Conservation (phyloP, 2,329 filamentous ascomycete species). For the Xylaria arbuscula region DNA sequence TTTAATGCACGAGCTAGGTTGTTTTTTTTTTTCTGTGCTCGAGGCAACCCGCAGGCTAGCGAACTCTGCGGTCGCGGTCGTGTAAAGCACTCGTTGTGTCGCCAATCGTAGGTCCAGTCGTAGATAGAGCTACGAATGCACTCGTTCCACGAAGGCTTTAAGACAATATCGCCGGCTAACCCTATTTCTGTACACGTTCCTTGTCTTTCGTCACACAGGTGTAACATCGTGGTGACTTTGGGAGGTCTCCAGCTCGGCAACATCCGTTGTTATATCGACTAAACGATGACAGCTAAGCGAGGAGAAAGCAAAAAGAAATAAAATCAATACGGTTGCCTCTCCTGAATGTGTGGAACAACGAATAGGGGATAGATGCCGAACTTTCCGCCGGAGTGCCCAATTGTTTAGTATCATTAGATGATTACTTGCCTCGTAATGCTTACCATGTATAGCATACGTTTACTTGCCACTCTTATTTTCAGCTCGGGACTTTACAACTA, state of each 20-base stretch:
- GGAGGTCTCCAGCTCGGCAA: neutral
- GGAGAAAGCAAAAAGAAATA: neutral
- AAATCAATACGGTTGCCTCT: neutral
- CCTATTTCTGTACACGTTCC: neutral
- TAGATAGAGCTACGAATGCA: neutral
- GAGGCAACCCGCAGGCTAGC: constrained; percentile 4
- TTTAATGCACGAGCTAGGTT: neutral
- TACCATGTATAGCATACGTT: too few relatives aligned
- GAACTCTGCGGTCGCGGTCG: neutral
- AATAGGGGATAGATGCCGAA: too few relatives aligned
- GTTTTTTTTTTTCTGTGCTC: too few relatives aligned
- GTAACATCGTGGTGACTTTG: neutral
- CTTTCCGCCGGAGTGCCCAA: too few relatives aligned
- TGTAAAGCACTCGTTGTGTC: constrained; percentile 3
- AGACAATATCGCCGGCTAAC: neutral
- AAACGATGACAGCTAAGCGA: too few relatives aligned
- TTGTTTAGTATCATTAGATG: too few relatives aligned
- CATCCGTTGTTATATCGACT: neutral
- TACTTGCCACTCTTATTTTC: too few relatives aligned
- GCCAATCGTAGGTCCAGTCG: constrained; percentile 1
- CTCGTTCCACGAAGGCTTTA: neutral
- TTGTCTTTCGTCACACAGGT: neutral
- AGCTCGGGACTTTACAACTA: too few relatives aligned
- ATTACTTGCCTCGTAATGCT: too few relatives aligned
- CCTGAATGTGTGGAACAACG: neutral